phyloP scores from a whole-genome alignment of 345 rosid genomes.

The Anacardium occidentale region DNA sequence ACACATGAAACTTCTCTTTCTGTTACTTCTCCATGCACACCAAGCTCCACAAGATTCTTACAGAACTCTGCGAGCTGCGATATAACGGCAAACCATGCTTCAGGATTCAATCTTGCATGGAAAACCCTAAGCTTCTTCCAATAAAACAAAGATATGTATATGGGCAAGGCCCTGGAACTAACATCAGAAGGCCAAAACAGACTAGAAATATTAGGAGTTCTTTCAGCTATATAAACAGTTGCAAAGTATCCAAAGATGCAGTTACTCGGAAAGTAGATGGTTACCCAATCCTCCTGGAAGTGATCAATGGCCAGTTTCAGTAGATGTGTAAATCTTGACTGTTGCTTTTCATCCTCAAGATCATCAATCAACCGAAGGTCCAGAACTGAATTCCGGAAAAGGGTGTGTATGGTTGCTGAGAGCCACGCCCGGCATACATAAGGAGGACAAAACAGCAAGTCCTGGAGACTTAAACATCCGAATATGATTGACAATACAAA shows the following conservation, averaged over 20 bases:
- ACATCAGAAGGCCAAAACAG: conserved; percentile 7
- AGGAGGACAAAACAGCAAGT: conserved; percentile 14
- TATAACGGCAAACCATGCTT: conserved; percentile 4
- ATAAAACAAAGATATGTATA: conserved; percentile 5
- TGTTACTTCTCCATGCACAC: conserved; percentile 14
- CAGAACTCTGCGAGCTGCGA: conserved; percentile 17
- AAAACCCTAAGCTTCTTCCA: conserved; percentile 15
- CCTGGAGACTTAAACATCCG: conserved; percentile 7
- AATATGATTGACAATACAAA: conserved; percentile 12
- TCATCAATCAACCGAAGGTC: conserved; percentile 19
- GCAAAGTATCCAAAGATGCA: conserved; percentile 17
- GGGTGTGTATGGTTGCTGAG: conserved; percentile 12
- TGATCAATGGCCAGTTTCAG: conserved; percentile 7
- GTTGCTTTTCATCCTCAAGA: conserved; percentile 3
- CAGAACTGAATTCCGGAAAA: conserved; percentile 6
- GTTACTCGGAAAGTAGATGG: conserved; percentile 11
- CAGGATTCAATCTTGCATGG: conserved; percentile 7
- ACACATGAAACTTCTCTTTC: conserved; percentile 4
- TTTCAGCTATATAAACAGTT: conserved; percentile 13
- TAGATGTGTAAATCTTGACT: conserved; percentile 14
- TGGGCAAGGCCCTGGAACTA: neutral
- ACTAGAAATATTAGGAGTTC: conserved; percentile 5
- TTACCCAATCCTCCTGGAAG: conserved; percentile 6
- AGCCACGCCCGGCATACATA: conserved; percentile 20
- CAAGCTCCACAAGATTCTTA: conserved; percentile 8